Evolutionary conservation across 169 alveolate genomes (phyloP).

Genomic region (Cryptosporidium andersoni): DNA sequence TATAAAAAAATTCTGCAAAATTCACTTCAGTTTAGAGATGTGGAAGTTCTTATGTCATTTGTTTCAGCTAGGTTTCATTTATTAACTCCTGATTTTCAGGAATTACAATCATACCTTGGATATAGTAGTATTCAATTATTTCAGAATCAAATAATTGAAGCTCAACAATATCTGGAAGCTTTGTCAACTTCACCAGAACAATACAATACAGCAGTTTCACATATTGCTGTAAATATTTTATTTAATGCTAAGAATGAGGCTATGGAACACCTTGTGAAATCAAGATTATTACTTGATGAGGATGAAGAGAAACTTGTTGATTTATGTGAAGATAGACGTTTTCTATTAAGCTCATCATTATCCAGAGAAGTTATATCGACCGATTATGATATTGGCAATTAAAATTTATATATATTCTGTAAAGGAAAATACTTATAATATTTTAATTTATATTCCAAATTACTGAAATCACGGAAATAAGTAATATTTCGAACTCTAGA

Average conservation of each 20-base stretch:
- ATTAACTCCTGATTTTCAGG: slow-evolving; percentile 57
- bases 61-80: slow-evolving; percentile 46
- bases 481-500: too few relatives aligned
- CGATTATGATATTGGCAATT: slow-evolving; percentile 3
- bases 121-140: slow-evolving; percentile 36
- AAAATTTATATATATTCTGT: too few relatives aligned
- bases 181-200: slow-evolving; percentile 61
- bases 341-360: slow-evolving; percentile 50
- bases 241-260: slow-evolving; percentile 64
- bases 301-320: slow-evolving; percentile 64
- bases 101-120: slow-evolving; percentile 56
- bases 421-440: too few relatives aligned
- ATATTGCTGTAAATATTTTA: slow-evolving; percentile 49
- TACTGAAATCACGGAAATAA: too few relatives aligned
- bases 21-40: slow-evolving; percentile 7
- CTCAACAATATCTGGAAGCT: slow-evolving; percentile 51
- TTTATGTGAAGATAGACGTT: slow-evolving; percentile 59
- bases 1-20: slow-evolving; percentile 4
- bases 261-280: slow-evolving; percentile 58
- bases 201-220: slow-evolving; percentile 48
- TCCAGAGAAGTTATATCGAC: slow-evolving; percentile 45
- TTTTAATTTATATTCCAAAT: too few relatives aligned
- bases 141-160: slow-evolving; percentile 67
- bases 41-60: slow-evolving; percentile 58
- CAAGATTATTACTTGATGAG: slow-evolving; percentile 61